These are phyloP conservation scores for Phialophora macrospora DNA, from an alignment of 2,329 filamentous ascomycete species.

Conservation along the genomic window DNA sequence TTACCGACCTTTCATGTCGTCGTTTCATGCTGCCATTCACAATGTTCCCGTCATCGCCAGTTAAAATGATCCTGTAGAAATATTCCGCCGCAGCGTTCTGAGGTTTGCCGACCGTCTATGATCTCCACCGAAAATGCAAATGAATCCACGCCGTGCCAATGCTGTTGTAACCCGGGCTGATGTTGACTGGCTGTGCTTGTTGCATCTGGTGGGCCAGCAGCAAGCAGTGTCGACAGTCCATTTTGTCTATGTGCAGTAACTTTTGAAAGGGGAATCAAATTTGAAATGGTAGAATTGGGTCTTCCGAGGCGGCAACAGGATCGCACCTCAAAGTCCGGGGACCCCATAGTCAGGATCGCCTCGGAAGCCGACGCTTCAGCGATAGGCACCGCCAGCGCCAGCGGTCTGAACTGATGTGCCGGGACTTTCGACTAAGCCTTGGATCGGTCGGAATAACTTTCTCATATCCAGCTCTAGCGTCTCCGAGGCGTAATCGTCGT, in stretches of 20 bases:
- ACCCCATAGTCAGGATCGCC: neutral
- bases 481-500: constrained; percentile 67
- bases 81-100: constrained; percentile 2
- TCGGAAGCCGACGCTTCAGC: neutral
- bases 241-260: constrained; percentile 27
- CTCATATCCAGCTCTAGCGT: constrained; percentile 74
- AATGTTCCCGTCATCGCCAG: constrained; percentile 1
- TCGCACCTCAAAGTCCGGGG: neutral
- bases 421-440: constrained; percentile 18
- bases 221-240: constrained; percentile 1
- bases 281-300: neutral
- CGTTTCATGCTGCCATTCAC: constrained; percentile 9
- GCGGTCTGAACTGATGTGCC: neutral
- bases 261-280: constrained; percentile 3
- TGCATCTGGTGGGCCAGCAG: neutral
- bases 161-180: constrained; percentile 15
- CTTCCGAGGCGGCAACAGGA: neutral
- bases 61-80: constrained; percentile 8
- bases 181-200: neutral
- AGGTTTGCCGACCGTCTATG: constrained; percentile 12
- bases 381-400: constrained; percentile 12
- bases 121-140: constrained; percentile 23
- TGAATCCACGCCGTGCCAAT: constrained; percentile 24
- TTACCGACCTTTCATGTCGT: constrained; percentile 6
- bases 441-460: constrained; percentile 68